Evolutionary conservation across 2,329 filamentous ascomycete species (phyloP), one percentile per base, ranked within the genome.

Genomic region (Penicillium palitans): DNA sequence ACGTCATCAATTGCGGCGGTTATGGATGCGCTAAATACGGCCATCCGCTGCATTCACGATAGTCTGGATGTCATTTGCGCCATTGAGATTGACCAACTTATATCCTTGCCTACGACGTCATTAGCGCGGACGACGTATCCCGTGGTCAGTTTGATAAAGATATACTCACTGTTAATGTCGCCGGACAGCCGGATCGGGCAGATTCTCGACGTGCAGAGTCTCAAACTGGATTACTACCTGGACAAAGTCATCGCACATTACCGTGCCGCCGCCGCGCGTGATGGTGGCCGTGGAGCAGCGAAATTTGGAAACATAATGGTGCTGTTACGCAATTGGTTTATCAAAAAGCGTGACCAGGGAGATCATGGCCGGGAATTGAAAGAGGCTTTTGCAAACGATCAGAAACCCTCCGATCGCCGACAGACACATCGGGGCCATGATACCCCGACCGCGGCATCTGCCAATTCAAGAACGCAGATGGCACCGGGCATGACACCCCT

Each of bases 91-190:
- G 72, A 78, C 4, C 80, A 78, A 41, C 79, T 90, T 41, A 84
- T 87, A 53, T 87, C 82, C 55, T 72, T 91, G 10, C 89, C 90
- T 19, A 87, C 89, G 3, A 87, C 89, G 68, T 85, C 84, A 70
- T 87, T 90, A 66, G 88, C 90, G 17, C 85, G 89, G 29, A 84
- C 90, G 19, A 85, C 88, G 12, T 91, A 90, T 68, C 86, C 86
- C 6, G 82, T 87, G 2, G 87, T 91, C 21, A 84, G 90, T 33
- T 78, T 91, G 39, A 88, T 90, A 70, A 91, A 91, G 73, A 83
- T 92, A 61, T 88, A 88, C 73, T 87, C 89, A 50, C 84, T 87
- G 9, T 85, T 87, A 4, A 83, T 84, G 2, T 81, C 83, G 15
- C 83, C 87, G 0, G 82, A 83, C 41, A 87, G 84, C 17, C 86